These are phyloP conservation scores for Nemania sp. DNA, from an alignment of 2,329 filamentous ascomycete genomes.

Conservation along the genomic window DNA sequence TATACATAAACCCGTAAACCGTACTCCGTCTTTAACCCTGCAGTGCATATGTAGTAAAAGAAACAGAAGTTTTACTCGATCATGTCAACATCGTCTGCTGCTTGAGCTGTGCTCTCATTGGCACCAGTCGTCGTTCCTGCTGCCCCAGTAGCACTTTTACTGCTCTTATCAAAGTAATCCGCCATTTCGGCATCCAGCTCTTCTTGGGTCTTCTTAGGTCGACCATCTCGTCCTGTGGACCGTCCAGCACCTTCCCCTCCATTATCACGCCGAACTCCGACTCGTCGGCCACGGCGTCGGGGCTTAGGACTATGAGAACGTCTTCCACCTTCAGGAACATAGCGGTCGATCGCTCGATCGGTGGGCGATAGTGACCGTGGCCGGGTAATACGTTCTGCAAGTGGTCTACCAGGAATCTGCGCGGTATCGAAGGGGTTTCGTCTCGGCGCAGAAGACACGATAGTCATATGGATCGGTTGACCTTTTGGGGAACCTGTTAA, in stretches of 20 bases:
- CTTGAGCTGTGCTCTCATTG: slow-evolving; percentile 30
- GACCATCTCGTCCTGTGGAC: slow-evolving; percentile 62
- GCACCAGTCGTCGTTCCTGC: slow-evolving; percentile 53
- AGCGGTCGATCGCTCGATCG: slow-evolving; percentile 80
- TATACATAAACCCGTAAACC: slow-evolving; percentile 12
- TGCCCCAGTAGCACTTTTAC: slow-evolving; percentile 51
- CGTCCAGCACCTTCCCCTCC: slow-evolving; percentile 53
- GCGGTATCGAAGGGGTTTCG: slow-evolving; percentile 70
- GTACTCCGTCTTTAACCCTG: not conserved
- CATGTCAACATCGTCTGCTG: slow-evolving; percentile 75
- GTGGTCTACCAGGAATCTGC: slow-evolving; percentile 66
- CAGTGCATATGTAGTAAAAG: not conserved
- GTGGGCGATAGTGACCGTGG: slow-evolving; percentile 73
- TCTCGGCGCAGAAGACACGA: slow-evolving; percentile 67
- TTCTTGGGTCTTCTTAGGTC: slow-evolving; percentile 87
- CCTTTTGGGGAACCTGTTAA: slow-evolving; percentile 57
- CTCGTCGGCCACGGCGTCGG: slow-evolving; percentile 60
- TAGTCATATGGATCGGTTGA: slow-evolving; percentile 81
- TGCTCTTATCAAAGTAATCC: slow-evolving; percentile 79
- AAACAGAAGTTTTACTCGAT: slow-evolving; percentile 63
- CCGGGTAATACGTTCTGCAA: slow-evolving; percentile 74
- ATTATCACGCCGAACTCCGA: slow-evolving; percentile 60
- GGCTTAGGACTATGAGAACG: slow-evolving; percentile 72
- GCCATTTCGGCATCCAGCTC: slow-evolving; percentile 97
- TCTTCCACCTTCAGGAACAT: slow-evolving; percentile 72